phyloP scores from a whole-genome alignment of 2,329 filamentous ascomycete species.

The Xylaria sp. region DNA sequence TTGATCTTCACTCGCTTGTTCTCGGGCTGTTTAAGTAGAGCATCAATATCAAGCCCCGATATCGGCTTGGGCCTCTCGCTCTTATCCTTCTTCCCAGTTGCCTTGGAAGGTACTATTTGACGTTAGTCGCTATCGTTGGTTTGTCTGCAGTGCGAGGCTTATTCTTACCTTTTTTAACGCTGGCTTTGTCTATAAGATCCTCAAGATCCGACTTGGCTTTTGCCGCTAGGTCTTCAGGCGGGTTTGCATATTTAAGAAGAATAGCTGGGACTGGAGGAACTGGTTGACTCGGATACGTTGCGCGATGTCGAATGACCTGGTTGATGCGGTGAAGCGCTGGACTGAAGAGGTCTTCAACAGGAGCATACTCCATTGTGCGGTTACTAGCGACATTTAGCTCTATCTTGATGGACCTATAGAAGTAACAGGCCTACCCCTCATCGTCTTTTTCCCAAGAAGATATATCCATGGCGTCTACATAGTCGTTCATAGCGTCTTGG shows the following conservation, averaged over 20 bases:
- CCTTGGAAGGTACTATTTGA: conserved; percentile 76
- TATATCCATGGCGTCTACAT: conserved; percentile 93
- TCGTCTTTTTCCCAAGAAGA: conserved; percentile 76
- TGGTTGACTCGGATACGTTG: conserved; percentile 74
- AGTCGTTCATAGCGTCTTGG: conserved; percentile 84
- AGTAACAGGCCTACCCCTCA: conserved; percentile 66
- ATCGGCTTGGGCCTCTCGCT: conserved; percentile 77
- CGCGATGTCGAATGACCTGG: conserved; percentile 84
- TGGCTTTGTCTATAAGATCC: conserved; percentile 72
- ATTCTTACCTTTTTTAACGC: conserved; percentile 80
- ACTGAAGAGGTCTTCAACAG: conserved; percentile 84
- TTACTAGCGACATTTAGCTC: conserved; percentile 42
- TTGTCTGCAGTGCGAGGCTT: neutral
- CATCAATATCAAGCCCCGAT: conserved; percentile 88
- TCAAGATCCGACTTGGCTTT: conserved; percentile 68
- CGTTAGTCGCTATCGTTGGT: conserved; percentile 43
- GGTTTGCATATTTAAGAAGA: conserved; percentile 77
- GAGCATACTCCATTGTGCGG: conserved; percentile 70
- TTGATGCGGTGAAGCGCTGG: conserved; percentile 89
- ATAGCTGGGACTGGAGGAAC: conserved; percentile 70
- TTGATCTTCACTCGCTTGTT: conserved; percentile 55
- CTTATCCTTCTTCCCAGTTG: conserved; percentile 75
- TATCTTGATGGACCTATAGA: conserved; percentile 6
- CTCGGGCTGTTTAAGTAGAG: conserved; percentile 65
- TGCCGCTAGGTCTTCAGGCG: conserved; percentile 72